Evolutionary conservation across 352 stramenopile genomes (phyloP).

Genomic region (Globisporangium solare): DNA sequence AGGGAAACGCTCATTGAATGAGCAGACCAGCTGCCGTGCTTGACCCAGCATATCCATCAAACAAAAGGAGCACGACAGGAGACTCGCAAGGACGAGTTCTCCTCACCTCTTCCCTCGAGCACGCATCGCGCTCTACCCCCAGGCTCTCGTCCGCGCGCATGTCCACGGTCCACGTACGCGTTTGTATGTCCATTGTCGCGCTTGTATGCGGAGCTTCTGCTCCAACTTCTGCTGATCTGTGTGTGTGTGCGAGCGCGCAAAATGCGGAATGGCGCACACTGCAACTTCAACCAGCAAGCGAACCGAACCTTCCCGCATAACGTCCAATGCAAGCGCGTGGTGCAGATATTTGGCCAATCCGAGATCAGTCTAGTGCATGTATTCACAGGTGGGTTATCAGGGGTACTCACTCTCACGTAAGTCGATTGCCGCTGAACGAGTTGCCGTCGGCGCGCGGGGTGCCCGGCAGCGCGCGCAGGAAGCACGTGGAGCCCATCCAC

Average conservation of each 20-base stretch:
- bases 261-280: conserved; percentile 12
- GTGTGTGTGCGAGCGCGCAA: conserved; percentile 4
- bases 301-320: conserved; percentile 5
- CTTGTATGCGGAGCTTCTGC: conserved; percentile 7
- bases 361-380: neutral
- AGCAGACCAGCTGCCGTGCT: neutral
- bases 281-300: conserved; percentile 29
- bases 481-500: conserved; percentile 65
- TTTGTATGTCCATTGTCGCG: conserved; percentile 13
- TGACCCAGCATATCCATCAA: neutral
- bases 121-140: no score
- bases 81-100: no score
- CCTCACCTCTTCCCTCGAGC: no score
- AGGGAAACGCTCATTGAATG: no score
- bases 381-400: neutral
- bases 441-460: conserved; percentile 37
- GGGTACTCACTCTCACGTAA: conserved; percentile 22
- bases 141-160: no score
- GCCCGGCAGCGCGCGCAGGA: conserved; percentile 43
- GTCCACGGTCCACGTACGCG: neutral
- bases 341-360: conserved; percentile 22
- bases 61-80: no score
- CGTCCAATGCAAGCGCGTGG: conserved; percentile 13
- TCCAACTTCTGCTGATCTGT: conserved; percentile 1
- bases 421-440: conserved; percentile 54